Evolutionary conservation across 2,329 filamentous ascomycete genomes (phyloP).

Genomic region (Aspergillus phoenicis): DNA sequence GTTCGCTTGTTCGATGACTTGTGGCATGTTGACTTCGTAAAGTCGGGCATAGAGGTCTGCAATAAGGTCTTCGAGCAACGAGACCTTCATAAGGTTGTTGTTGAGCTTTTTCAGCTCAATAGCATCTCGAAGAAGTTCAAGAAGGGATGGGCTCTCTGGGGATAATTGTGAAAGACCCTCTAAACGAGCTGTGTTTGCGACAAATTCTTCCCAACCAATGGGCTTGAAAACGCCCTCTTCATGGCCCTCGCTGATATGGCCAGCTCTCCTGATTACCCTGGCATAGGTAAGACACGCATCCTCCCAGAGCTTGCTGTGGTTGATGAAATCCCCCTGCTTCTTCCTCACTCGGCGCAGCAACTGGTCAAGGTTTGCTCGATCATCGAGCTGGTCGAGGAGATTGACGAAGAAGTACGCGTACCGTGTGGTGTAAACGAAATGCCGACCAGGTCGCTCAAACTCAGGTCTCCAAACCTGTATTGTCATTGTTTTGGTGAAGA

Average conservation of each 20-base stretch:
- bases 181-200: slow-evolving; percentile 59
- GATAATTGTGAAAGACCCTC: slow-evolving; percentile 61
- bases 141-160: slow-evolving; percentile 48
- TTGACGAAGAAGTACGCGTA: slow-evolving; percentile 82
- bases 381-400: slow-evolving; percentile 72
- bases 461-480: slow-evolving; percentile 96
- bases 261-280: slow-evolving; percentile 60
- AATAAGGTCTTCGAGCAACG: slow-evolving; percentile 88
- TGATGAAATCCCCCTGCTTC: slow-evolving; percentile 73
- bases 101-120: slow-evolving; percentile 79
- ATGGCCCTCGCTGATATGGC: slow-evolving; percentile 60
- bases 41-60: slow-evolving; percentile 79
- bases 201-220: slow-evolving; percentile 67
- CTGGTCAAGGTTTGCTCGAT: slow-evolving; percentile 74
- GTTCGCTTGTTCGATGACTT: slow-evolving; percentile 42
- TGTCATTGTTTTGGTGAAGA: slow-evolving; percentile 93
- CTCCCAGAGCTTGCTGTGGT: slow-evolving; percentile 65
- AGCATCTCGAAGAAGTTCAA: slow-evolving; percentile 67
- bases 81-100: slow-evolving; percentile 80
- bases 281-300: slow-evolving; percentile 62
- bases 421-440: slow-evolving; percentile 87
- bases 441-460: slow-evolving; percentile 77
- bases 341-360: slow-evolving; percentile 78
- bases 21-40: slow-evolving; percentile 43
- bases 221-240: slow-evolving; percentile 68